Base-by-base conservation (phyloP, 805 yeast genomes). In the Kodamaea fukazawae region DNA sequence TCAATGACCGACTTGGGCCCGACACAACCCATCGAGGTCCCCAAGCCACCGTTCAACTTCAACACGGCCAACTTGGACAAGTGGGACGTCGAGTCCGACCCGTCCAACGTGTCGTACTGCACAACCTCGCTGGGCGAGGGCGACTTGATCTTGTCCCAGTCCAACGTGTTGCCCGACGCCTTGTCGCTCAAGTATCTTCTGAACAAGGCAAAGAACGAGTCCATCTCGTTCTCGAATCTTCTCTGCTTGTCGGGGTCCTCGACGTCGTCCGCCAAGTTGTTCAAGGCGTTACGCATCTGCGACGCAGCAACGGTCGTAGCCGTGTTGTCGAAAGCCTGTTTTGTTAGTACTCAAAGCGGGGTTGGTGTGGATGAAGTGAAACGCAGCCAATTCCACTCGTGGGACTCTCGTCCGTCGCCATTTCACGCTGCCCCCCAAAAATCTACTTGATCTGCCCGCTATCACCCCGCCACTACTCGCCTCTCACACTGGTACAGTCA, bases 21-120 rank as follows among this genome's bases (percentile, higher is more conserved):
- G 47, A 93, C 97, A 72, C 99, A 93, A 43, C 99, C 99, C 99
- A 93, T 93, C 7, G 98, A 91, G 14, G 99, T 93, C 60, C 99
- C 99, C 53, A 93, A 76, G 31, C 99, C 99, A 74, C 99, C 99
- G 62, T 93, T 93, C 63, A 93, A 78, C 71, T 93, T 93, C 65
- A 93, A 76, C 30, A 93, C 99, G 7, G 97, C 98, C 61, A 93
- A 77, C 65, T 90, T 90, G 52, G 80, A 67, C 56, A 93, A 74
- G 62, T 79, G 74, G 27, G 25, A 13, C 45, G 67, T 64, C 32
- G 63, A 49, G 10, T 65, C 55, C 16, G 60, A 46, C 7, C 49
- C 49, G 4, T 58, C 48, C 48, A 89, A 73, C 28, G 72, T 57
- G 29, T 66, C 56, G 71, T 86, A 93, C 51, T 81, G 81, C 42